Percentiles rank a stretch among this genome's conserved stretches.
phyloP scores from a whole-genome alignment of 805 yeast genomes.

The Komagataella kurtzmanii region DNA sequence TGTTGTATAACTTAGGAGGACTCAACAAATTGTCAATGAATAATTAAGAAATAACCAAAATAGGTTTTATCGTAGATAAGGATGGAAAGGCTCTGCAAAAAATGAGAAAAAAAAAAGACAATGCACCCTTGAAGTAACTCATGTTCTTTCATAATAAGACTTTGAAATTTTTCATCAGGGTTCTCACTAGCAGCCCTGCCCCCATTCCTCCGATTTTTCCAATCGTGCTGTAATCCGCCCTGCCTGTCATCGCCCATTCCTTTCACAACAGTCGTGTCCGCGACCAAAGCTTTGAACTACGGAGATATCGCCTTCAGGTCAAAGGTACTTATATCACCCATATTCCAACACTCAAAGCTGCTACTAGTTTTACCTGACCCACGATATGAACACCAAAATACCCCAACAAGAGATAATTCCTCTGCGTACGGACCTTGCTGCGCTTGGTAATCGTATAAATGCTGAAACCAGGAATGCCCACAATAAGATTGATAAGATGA shows the following conservation, averaged over 20 bases:
- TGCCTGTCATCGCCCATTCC: background rate
- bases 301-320: background rate
- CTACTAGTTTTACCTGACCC: background rate
- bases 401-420: slow-evolving; percentile 49
- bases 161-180: background rate
- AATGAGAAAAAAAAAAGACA: background rate
- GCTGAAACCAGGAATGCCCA: slow-evolving; percentile 51
- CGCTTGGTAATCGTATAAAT: slow-evolving; percentile 74
- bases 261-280: background rate
- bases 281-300: background rate
- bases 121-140: background rate
- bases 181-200: background rate
- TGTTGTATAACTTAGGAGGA: background rate
- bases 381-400: slow-evolving; percentile 2
- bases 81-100: background rate
- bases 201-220: background rate
- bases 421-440: slow-evolving; percentile 68
- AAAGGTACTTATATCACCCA: background rate
- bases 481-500: slow-evolving; percentile 53
- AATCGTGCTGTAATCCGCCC: background rate
- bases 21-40: background rate
- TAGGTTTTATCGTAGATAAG: background rate
- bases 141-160: no score
- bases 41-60: background rate
- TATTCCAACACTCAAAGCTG: background rate